Evolutionary conservation across 2,329 filamentous ascomycete species (phyloP), one percentile per base, ranked within the genome.

Genomic region (Colletotrichum tropicale): DNA sequence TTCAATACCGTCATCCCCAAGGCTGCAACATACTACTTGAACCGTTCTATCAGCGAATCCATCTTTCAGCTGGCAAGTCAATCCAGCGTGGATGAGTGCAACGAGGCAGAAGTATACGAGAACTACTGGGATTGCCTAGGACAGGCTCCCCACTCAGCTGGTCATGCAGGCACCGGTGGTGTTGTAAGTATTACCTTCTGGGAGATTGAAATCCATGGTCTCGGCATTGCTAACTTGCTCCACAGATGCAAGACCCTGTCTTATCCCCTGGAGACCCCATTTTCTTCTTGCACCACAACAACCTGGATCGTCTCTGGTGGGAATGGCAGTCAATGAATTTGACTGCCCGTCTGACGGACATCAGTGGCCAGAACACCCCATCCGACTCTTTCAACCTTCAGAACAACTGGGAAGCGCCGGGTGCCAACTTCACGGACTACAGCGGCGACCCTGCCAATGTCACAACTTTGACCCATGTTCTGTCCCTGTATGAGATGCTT

Each of bases 401-500:
- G 26, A 61, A 61, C 28, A 61, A 15, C 58, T 61, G 58, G 58
- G 58, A 61, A 12, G 58, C 58, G 18, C 58, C 58, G 6, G 58
- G 58, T 5, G 58, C 28, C 58, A 61, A 61, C 58, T 61, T 61
- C 58, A 61, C 58, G 8, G 18, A 61, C 18, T 61, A 61, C 58
- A 61, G 58, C 58, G 79, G 79, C 15, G 77, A 80, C 62, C 69
- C 75, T 1, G 78, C 75, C 32, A 75, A 73, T 34, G 68, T 30
- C 18, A 78, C 77, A 5, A 81, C 80, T 8, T 56, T 82, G 32
- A 75, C 74, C 5, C 80, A 82, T 75, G 75, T 77, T 32, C 52
- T 82, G 36, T 74, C 80, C 38, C 78, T 81, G 77, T 76, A 78
- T 58, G 80, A 78, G 16, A 77, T 81, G 32, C 70, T 80, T 13